Conservation (phyloP, 768 basidiomycete genomes). For the Russula sp. region DNA sequence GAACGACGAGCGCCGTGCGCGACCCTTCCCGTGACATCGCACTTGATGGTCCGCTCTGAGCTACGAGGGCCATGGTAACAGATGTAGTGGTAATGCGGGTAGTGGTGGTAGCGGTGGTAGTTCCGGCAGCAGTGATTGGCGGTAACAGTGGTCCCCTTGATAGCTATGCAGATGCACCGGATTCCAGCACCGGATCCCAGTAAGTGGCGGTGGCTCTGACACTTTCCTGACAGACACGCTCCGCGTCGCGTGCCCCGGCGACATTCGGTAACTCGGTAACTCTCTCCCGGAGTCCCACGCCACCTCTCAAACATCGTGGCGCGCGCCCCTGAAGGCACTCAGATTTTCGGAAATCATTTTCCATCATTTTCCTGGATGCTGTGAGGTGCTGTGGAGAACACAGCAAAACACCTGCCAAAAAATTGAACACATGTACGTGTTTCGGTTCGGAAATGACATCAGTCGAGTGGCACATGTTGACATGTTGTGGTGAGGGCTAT, state of each 20-base stretch:
- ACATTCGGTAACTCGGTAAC: background rate
- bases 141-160: background rate
- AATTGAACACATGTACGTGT: background rate
- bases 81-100: background rate
- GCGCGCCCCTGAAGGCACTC: too few relatives aligned
- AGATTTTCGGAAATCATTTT: too few relatives aligned
- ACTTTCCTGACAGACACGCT: too few relatives aligned
- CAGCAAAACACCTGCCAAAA: background rate
- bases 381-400: background rate
- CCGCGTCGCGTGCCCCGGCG: constrained; percentile 4
- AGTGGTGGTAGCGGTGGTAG: background rate
- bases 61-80: constrained; percentile 5
- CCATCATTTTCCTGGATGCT: background rate
- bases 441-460: background rate
- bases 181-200: too few relatives aligned
- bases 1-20: constrained; percentile 9
- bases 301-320: background rate
- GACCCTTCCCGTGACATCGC: constrained; percentile 21
- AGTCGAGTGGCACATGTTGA: too few relatives aligned
- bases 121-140: background rate
- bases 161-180: background rate
- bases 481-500: background rate
- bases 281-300: background rate
- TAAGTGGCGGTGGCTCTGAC: constrained; percentile 10
- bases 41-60: constrained; percentile 11